Evolutionary conservation across 2,329 filamentous ascomycete species (phyloP).

Genomic region (Apiospora koreana): DNA sequence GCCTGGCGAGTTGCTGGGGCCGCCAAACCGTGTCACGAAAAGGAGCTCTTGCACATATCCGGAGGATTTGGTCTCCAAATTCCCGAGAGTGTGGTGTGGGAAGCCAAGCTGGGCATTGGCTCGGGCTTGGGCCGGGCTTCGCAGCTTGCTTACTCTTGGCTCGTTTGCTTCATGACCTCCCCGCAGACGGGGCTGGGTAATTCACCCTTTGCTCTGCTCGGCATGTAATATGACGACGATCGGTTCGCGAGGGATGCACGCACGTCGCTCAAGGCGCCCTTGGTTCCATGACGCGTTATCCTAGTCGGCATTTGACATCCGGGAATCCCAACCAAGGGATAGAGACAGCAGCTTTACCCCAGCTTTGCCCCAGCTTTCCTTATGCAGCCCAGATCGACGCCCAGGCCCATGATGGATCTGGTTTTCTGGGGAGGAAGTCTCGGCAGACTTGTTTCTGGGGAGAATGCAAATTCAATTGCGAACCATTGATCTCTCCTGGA

Average conservation of each 20-base stretch:
- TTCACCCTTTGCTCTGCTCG: not conserved
- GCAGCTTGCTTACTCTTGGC: not conserved
- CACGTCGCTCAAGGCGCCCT: too few species aligned
- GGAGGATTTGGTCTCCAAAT: conserved; percentile 3
- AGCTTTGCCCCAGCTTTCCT: not conserved
- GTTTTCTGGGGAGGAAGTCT: not conserved
- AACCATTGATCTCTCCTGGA: not conserved
- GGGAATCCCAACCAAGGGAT: not conserved
- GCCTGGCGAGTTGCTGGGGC: not conserved
- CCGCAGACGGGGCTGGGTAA: not conserved
- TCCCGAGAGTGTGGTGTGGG: not conserved
- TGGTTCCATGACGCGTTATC: not conserved
- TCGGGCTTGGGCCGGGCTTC: not conserved
- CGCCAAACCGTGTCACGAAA: not conserved
- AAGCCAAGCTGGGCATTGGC: not conserved
- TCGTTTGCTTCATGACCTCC: not conserved
- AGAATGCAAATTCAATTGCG: too few species aligned
- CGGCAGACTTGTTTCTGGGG: too few species aligned
- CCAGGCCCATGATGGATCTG: not conserved
- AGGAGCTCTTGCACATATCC: not conserved
- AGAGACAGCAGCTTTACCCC: not conserved
- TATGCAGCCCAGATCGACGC: not conserved
- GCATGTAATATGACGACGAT: not conserved
- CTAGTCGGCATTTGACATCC: not conserved
- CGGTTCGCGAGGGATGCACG: not conserved